phyloP scores from a whole-genome alignment of 345 rosid genomes.

The Hibiscus tridactylites region DNA sequence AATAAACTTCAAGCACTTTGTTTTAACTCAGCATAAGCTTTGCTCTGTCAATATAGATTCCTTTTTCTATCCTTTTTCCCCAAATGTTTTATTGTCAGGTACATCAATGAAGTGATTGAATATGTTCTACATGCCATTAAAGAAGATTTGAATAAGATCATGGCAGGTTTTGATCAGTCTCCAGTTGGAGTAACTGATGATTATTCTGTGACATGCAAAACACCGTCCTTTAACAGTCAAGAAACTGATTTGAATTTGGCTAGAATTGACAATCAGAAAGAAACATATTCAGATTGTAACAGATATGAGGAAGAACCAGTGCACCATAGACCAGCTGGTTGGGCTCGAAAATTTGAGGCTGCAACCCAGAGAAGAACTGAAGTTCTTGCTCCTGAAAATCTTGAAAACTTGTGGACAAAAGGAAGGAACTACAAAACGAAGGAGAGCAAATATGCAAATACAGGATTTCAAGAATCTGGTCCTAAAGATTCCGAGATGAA shows the following conservation, averaged over 20 bases:
- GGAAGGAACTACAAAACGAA: conserved; percentile 85
- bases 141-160: conserved; percentile 34
- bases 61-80: background rate
- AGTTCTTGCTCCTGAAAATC: conserved; percentile 96
- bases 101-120: conserved; percentile 85
- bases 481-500: conserved; percentile 18
- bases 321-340: conserved; percentile 47
- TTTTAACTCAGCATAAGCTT: background rate
- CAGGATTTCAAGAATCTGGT: conserved; percentile 21
- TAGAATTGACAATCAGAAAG: conserved; percentile 24
- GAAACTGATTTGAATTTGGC: conserved; percentile 23
- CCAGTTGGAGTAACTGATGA: conserved; percentile 24
- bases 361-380: conserved; percentile 91
- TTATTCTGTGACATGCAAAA: conserved; percentile 21
- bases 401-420: conserved; percentile 97
- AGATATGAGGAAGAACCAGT: conserved; percentile 26
- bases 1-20: background rate
- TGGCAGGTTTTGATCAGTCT: conserved; percentile 36
- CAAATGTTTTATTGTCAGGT: conserved; percentile 34
- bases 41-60: background rate
- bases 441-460: conserved; percentile 44
- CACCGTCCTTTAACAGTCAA: conserved; percentile 30
- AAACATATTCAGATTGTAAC: conserved; percentile 19
- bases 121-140: conserved; percentile 43
- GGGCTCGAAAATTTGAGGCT: conserved; percentile 76